Conservation (phyloP, 1,284 basidiomycete species). For the Naganishia albida region DNA sequence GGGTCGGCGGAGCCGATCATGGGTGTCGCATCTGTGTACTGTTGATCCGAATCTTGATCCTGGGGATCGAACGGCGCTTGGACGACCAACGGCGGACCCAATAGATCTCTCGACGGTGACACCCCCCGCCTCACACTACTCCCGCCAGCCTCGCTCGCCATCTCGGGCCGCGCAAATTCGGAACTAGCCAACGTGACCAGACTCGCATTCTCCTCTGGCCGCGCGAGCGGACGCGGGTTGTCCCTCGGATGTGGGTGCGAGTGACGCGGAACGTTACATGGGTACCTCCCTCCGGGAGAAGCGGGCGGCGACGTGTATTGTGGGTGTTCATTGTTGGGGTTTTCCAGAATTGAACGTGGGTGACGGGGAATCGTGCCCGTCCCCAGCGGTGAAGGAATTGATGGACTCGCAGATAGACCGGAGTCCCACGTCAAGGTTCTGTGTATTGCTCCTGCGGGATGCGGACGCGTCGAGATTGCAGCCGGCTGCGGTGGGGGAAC, state of each 20-base stretch:
- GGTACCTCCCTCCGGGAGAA: constrained; percentile 25
- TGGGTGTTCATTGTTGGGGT: background rate
- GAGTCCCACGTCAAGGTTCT: constrained; percentile 29
- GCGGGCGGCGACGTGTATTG: constrained; percentile 2
- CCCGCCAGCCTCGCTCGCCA: constrained; percentile 7
- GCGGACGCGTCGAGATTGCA: background rate
- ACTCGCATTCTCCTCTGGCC: constrained; percentile 87
- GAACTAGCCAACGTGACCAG: constrained; percentile 89
- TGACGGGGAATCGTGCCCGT: constrained; percentile 54
- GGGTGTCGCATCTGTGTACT: constrained; percentile 4
- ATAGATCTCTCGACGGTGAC: background rate
- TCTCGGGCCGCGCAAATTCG: constrained; percentile 68
- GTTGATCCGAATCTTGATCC: background rate
- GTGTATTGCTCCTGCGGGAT: background rate
- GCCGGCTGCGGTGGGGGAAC: constrained; percentile 60
- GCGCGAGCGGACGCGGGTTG: constrained; percentile 86
- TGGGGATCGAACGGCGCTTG: background rate
- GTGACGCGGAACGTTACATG: constrained; percentile 66
- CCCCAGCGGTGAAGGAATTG: constrained; percentile 50
- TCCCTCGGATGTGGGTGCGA: constrained; percentile 89
- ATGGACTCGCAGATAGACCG: constrained; percentile 23
- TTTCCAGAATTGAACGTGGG: constrained; percentile 35
- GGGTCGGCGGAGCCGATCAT: constrained; percentile 4
- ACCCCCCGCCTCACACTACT: background rate
- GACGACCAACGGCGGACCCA: background rate